Evolutionary conservation across 2,329 filamentous ascomycete genomes (phyloP), one percentile per base, ranked within the genome.

Genomic region (Nemania abortiva): DNA sequence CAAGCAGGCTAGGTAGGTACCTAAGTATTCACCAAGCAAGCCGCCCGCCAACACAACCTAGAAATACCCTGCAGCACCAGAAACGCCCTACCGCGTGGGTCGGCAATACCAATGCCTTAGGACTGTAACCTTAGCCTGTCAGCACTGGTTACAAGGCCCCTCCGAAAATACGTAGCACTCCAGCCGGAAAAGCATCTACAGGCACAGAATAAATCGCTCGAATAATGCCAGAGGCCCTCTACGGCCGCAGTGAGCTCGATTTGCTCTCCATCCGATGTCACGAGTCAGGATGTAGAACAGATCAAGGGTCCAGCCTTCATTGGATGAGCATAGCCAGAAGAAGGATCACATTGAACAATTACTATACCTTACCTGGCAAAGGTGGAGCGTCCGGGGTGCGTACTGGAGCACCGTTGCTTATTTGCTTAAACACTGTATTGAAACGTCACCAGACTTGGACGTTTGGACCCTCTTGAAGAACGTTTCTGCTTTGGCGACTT

Each of bases 41-140:
- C 47, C 47, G 47, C 63, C 63, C 34, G 59, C 64, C 64, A 67
- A 57, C 65, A 61, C 64, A 66, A 57, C 58, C 63, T 55, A 63
- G 58, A 65, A 65, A 64, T 63, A 70, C 68, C 68, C 68, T 70
- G 68, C 65, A 70, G 68, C 70, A 68, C 63, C 72, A 72, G 72
- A 73, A 74, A 75, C 70, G 70, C 72, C 71, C 70, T 75, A 75
- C 72, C 69, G 74, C 72, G 70, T 75, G 74, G 74, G 68, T 73
- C 73, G 69, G 70, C 70, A 71, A 66, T 63, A 66, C 65, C 53
- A 60, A 49, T 64, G 58, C 49, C 57, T 59, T 27, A 45, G 47
- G 45, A 63, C 67, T 61, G 64, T 59, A 54, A 63, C 63, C 63
- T 47, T 62, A 52, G 27, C 20, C 49, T 37, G 54, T 52, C 58